Evolutionary conservation across 306 rosid species (phyloP), one percentile per base, ranked within the genome.

Genomic region (Carpinus fangiana): DNA sequence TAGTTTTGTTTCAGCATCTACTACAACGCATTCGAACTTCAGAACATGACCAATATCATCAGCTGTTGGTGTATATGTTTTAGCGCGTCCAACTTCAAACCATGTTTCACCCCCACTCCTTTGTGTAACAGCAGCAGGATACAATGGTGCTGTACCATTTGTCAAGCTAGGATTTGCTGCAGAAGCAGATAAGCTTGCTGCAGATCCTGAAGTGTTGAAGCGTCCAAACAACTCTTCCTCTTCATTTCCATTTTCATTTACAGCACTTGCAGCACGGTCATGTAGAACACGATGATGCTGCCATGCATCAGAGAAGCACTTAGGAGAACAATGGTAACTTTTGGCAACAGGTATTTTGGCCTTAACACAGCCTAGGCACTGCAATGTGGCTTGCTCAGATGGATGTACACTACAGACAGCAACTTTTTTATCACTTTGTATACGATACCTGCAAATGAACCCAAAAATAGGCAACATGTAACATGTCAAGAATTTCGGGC

Each of bases 241-340:
- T 28, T 91, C 96, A 71, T 81, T 89, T 78, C 96, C 98, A 86
- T 94, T 92, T 88, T 94, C 98, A 77, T 90, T 95, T 73, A 83
- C 87, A 17, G 97, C 94, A 87, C 88, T 93, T 45, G 98, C 91
- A 77, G 98, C 98, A 71, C 98, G 97, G 57, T 96, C 99, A 84
- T 96, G 99, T 80, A 96, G 81, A 73, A 86, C 92, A 77, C 98
- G 99, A 59, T 96, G 99, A 86, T 93, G 98, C 82, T 91, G 99
- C 99, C 99, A 96, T 47, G 97, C 97, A 80, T 96, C 98, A 12
- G 94, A 88, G 85, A 96, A 96, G 82, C 99, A 96, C 85, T 90
- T 93, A 11, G 97, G 78, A 17, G 96, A 81, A 90, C 99, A 96
- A 73, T 96, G 99, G 65, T 90, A 96, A 81, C 99, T 96, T 85